Percentiles rank a stretch among this genome's conserved stretches.
These are phyloP conservation scores for Wickerhamomyces strasburgensis DNA, from an alignment of 805 yeast genomes.

Conservation along the genomic window DNA sequence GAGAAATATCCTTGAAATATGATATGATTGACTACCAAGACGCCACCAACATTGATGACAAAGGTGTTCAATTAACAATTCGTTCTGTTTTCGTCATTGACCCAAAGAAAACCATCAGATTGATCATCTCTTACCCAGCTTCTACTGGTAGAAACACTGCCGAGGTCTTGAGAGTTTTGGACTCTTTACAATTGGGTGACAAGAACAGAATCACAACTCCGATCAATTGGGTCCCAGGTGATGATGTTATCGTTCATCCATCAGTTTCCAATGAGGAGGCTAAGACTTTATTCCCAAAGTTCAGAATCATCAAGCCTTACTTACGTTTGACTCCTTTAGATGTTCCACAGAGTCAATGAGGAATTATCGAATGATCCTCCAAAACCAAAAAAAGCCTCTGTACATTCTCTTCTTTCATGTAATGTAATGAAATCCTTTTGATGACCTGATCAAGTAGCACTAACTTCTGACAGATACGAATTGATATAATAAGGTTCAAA, in stretches of 20 bases:
- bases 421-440: background rate
- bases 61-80: constrained; percentile 62
- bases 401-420: background rate
- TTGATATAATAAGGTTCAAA: too few relatives aligned
- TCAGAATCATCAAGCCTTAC: constrained; percentile 57
- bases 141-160: constrained; percentile 75
- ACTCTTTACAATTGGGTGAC: constrained; percentile 64
- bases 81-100: constrained; percentile 71
- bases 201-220: constrained; percentile 62
- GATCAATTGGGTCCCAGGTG: constrained; percentile 68
- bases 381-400: background rate
- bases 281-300: constrained; percentile 54
- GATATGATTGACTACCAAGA: constrained; percentile 73
- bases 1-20: constrained; percentile 54
- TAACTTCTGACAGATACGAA: too few relatives aligned
- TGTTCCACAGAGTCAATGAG: too few relatives aligned
- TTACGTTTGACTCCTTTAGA: constrained; percentile 47
- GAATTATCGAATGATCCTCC: background rate
- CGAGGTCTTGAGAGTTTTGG: constrained; percentile 65
- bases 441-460: too few relatives aligned
- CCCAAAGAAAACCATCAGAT: constrained; percentile 57
- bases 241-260: constrained; percentile 71
- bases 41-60: constrained; percentile 59
- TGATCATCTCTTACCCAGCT: constrained; percentile 65
- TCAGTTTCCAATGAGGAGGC: constrained; percentile 57